Evolutionary conservation across 2,329 filamentous ascomycete genomes (phyloP), one percentile per base, ranked within the genome.

Genomic region (Talaromyces sp.): DNA sequence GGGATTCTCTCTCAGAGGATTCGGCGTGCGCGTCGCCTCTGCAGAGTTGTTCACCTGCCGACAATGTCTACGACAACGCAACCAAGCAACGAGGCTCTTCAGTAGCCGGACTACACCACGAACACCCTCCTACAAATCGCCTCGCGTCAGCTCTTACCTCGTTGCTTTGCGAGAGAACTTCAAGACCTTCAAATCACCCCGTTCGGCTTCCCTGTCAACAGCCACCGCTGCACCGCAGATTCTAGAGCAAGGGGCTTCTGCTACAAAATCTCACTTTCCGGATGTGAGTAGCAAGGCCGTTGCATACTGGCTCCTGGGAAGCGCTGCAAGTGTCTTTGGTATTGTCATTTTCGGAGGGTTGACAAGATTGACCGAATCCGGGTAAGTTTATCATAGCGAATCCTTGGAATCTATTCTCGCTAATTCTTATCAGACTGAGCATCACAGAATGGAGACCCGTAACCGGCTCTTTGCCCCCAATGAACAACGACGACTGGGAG

Each of bases 401-500:
- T 5, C 21, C 18, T 14, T 37, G n/a, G 7, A 52, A 28, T 33
- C 28, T 16, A 11, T 66, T 46, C 2, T 48, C 42, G 16, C 52
- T 28, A 58, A 31, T 61, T 31, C 65, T n/a, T 48, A 18, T 66
- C 68, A 96, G 93, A 52, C 83, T 99, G 68, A 97, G 93, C 75
- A 99, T 99, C 71, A 99, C 95, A 66, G 95, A 99, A 90, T 99
- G 95, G 95, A 89, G 88, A 69, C 95, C 95, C 57, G 93, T 99
- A 48, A 98, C 95, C 9, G 95, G 95, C 68, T 93, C 92, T 16
- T 80, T 96, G 40, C 93, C 92, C 39, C 95, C 95, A 40, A 84
- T 90, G 76, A 90, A 86, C 70, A 78, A 83, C 25, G 87, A 83
- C 64, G 90, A 93, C 73, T 99, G 95, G 95, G 88, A 96, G 69